Evolutionary conservation across 306 rosid genomes (phyloP), one percentile per base, ranked within the genome.

Genomic region (Casuarina cunninghamiana): DNA sequence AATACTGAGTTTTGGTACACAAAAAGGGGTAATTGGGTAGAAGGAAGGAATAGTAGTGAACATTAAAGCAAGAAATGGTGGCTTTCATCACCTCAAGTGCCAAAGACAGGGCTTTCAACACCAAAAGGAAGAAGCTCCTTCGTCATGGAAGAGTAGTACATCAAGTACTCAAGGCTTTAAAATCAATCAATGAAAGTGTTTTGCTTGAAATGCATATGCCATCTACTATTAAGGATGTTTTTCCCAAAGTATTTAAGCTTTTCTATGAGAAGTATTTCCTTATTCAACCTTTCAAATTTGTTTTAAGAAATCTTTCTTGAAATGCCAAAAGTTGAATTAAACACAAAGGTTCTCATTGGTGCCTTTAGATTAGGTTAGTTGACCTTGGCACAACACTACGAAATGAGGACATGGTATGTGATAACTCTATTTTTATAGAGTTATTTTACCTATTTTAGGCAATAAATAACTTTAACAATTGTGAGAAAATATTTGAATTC

Each of bases 101-200:
- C 97, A 35, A 87, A 78, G 45, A 63, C 77, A 15, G 98, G 98
- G 54, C 97, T 92, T 63, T 92, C 98, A 91, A 86, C 69, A 61
- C 71, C 7, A 90, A 82, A 79, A 89, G 90, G 79, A 85, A 85
- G 79, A 82, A 80, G 50, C 76, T 95, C 78, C 82, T 91, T 77
- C 86, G 85, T 79, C 92, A 87, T 50, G 90, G 97, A 37, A 83
- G 88, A 84, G 85, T 89, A 62, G 88, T 95, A 7, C 86, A 85
- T 75, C 98, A 95, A 86, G 88, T 95, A 35, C 89, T 89, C 87
- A 95, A 95, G 89, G 98, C 98, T 79, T 88, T 95, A 45, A 91
- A 81, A 83, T 82, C 97, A 70, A 95, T 95, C 84, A 89, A 92
- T 60, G 91, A 90, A 84, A 92, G 83, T 78, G 86, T 91, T 81